A percentile compares a stretch with the other conserved stretches of the same genome.
Evolutionary conservation across 306 rosid species (phyloP).

Genomic region (Corylus americana): DNA sequence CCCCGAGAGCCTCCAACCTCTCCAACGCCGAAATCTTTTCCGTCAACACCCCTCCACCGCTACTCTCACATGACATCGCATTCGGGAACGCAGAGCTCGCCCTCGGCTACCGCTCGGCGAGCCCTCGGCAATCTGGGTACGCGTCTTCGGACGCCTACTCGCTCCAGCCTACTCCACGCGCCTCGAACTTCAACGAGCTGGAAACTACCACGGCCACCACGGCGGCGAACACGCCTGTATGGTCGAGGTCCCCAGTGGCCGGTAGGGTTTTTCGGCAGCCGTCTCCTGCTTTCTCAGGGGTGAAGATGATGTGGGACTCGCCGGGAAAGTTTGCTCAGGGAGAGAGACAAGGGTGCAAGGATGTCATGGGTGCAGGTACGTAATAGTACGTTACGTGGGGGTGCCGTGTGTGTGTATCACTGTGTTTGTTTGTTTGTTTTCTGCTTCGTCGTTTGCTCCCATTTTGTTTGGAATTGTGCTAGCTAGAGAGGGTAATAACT

Average conservation of each 20-base stretch:
- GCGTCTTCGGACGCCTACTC: slow-evolving; percentile 50
- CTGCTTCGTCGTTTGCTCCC: slow-evolving; percentile 24
- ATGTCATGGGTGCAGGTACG: slow-evolving; percentile 33
- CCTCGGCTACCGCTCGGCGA: slow-evolving; percentile 23
- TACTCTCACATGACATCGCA: slow-evolving; percentile 7
- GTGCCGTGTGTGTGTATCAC: not conserved
- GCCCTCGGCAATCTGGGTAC: slow-evolving; percentile 35
- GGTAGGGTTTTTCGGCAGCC: slow-evolving; percentile 33
- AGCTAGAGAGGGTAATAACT: too few species aligned
- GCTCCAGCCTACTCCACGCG: slow-evolving; percentile 44
- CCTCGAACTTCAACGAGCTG: slow-evolving; percentile 42
- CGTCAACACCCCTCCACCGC: slow-evolving; percentile 33
- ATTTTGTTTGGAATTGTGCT: too few species aligned
- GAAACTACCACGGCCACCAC: slow-evolving; percentile 28
- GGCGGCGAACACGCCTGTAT: slow-evolving; percentile 32
- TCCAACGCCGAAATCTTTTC: slow-evolving; percentile 50
- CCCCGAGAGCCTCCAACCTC: slow-evolving; percentile 47
- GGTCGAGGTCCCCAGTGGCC: slow-evolving; percentile 40
- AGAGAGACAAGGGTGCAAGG: slow-evolving; percentile 33
- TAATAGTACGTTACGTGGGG: not conserved
- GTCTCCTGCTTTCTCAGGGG: slow-evolving; percentile 24
- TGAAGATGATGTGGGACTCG: slow-evolving; percentile 41
- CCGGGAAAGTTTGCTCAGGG: slow-evolving; percentile 27
- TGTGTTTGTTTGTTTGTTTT: not conserved
- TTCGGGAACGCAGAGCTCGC: slow-evolving; percentile 16